Evolutionary conservation across 164 flowering plant species (phyloP).

Genomic region (Taxillus chinensis): DNA sequence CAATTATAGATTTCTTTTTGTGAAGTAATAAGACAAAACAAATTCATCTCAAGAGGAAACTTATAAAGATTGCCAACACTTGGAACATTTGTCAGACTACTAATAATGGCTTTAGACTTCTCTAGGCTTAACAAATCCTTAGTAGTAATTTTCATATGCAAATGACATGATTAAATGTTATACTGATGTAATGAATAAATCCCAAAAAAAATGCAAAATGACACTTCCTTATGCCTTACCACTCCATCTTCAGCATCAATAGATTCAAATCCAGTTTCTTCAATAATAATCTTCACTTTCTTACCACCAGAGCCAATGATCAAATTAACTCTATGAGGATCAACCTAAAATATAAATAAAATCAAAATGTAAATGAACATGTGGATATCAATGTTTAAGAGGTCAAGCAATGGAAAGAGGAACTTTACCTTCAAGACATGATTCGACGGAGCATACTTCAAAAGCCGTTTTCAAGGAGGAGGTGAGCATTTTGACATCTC

Average conservation of each 20-base stretch:
- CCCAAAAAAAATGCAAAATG: no score
- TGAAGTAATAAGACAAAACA: no score
- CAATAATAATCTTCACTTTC: constrained; percentile 85
- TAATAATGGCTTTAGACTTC: constrained; percentile 73
- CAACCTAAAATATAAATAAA: constrained; percentile 42
- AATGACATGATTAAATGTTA: constrained; percentile 7
- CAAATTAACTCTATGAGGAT: constrained; percentile 58
- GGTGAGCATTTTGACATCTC: constrained; percentile 85
- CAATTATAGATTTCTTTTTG: no score
- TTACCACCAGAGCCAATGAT: constrained; percentile 96
- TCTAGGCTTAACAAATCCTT: constrained; percentile 70
- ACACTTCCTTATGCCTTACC: no score
- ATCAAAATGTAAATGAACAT: no score
- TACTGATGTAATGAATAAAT: neutral
- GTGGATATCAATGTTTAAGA: no score
- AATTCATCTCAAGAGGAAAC: no score
- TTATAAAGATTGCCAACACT: constrained; percentile 76
- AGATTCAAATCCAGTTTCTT: constrained; percentile 82
- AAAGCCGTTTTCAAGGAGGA: constrained; percentile 67
- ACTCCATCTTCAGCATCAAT: constrained; percentile 82
- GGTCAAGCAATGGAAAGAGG: no score
- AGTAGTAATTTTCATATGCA: constrained; percentile 83
- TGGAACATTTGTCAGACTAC: constrained; percentile 85
- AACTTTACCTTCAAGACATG: constrained; percentile 84
- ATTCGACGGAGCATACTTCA: constrained; percentile 82